Evolutionary conservation across 177 flowering plant genomes (phyloP), one percentile per base, ranked within the genome.

Genomic region (Vitis hybrid): DNA sequence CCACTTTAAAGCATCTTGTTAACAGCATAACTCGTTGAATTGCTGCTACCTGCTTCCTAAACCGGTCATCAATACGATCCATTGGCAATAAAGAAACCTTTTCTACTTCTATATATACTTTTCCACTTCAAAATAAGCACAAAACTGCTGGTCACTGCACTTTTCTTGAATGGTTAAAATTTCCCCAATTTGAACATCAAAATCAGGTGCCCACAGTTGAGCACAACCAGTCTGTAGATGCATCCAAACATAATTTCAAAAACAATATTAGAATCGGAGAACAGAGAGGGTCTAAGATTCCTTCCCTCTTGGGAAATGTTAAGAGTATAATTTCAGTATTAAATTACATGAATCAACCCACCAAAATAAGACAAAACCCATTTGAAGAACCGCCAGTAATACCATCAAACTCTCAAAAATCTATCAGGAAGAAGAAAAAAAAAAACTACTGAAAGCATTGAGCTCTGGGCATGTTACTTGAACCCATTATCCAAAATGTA

Each of bases 1-100:
- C 97, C n/a, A 75, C 84, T 65, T 80, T 78, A 19, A 81, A n/a
- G 70, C 57, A 66, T 67, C 69, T 84, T 10, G 80, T 64, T 8
- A 82, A 74, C 58, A 56, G 69, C 4, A 83, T n/a, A 64, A 80
- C 82, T 49, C 75, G 79, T 76, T 69, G 2, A 62, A 91, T 52
- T 54, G 85, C 77, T 6, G 76, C 73, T 11, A 80, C 54, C 68
- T 64, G 81, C 46, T 70, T 77, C 70, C 50, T 81, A 32, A 73
- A 65, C 11, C 40, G 14, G 1, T 82, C 81, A 32, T 75, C 81
- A 40, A 74, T 32, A 12, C 67, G 65, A 52, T 69, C 85, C 89
- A 88, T 86, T 67, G 65, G 51, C 14, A 60, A 19, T 11, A 60
- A 17, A 30, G 55, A 69, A 62, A 40, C 54, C 6, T 50, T 50